These are phyloP conservation scores for Fraxinus nigra DNA, from an alignment of 305 asterid genomes.

Conservation along the genomic window DNA sequence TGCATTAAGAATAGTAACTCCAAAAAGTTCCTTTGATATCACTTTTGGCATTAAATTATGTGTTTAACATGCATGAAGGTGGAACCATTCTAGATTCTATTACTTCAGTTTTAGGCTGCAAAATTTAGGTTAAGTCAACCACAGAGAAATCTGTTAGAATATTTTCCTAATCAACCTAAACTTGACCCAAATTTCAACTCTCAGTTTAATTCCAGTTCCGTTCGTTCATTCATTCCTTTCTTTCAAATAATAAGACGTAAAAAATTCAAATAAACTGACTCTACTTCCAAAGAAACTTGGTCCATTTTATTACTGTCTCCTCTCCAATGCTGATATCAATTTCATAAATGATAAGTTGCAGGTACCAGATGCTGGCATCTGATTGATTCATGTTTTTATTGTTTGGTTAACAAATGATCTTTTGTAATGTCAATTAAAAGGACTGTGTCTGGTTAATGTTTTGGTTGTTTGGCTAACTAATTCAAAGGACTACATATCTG, in stretches of 20 bases:
- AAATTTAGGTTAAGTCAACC: slow-evolving; percentile 19
- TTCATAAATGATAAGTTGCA: not conserved
- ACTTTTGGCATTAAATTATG: not conserved
- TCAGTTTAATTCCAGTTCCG: not conserved
- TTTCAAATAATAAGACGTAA: slow-evolving; percentile 17
- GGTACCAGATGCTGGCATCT: slow-evolving; percentile 22
- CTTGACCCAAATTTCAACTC: slow-evolving; percentile 24
- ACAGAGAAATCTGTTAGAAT: not conserved
- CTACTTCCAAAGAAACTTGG: not conserved
- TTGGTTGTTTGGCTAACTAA: slow-evolving; percentile 7
- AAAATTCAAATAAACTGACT: not conserved
- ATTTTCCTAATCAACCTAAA: slow-evolving; percentile 23
- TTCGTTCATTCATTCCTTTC: slow-evolving; percentile 1
- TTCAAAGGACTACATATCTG: not conserved
- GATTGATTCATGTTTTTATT: slow-evolving; percentile 18
- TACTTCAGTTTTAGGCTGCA: not conserved
- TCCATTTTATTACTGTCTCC: slow-evolving; percentile 14
- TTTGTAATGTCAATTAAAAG: slow-evolving; percentile 10
- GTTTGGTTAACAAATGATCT: slow-evolving; percentile 56
- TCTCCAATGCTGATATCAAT: slow-evolving; percentile 19
- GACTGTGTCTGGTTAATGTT: not conserved
- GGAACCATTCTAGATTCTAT: not conserved
- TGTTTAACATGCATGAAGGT: not conserved
- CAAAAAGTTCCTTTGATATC: not conserved
- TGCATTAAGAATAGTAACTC: not conserved